A percentile compares a stretch with the other conserved stretches of the same genome.
Evolutionary conservation across 345 rosid species (phyloP).

Genomic region (Conringia planisiliqua): DNA sequence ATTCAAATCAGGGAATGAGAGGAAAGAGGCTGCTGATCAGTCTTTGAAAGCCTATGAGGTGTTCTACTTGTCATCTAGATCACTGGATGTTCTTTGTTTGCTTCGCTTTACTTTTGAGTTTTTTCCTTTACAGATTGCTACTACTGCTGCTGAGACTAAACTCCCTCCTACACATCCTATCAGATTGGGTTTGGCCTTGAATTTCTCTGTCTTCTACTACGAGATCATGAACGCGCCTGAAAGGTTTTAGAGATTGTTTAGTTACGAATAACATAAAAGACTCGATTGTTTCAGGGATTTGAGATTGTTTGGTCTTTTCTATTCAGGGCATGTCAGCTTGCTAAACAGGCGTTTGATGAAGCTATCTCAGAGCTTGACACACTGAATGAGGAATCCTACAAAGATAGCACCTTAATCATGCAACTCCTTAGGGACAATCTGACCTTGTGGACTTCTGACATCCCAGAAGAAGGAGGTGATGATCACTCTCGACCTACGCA

Average conservation of each 20-base stretch:
- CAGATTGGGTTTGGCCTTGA: constrained; percentile 72
- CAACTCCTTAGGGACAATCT: constrained; percentile 75
- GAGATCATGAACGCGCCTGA: constrained; percentile 76
- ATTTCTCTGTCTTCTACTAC: constrained; percentile 73
- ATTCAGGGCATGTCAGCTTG: constrained; percentile 71
- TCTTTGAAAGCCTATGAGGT: constrained; percentile 75
- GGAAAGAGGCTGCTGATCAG: constrained; percentile 56
- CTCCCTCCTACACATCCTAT: constrained; percentile 69
- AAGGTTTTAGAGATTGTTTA: constrained; percentile 40
- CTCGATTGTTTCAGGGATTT: background rate
- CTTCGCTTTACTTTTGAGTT: background rate
- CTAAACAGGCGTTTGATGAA: constrained; percentile 69
- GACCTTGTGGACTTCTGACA: constrained; percentile 72
- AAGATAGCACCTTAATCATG: constrained; percentile 76
- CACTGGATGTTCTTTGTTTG: background rate
- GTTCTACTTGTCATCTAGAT: background rate
- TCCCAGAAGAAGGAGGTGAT: constrained; percentile 67
- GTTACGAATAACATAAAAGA: background rate
- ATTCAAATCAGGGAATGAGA: constrained; percentile 50
- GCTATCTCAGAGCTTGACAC: constrained; percentile 70
- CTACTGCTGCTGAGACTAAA: constrained; percentile 54
- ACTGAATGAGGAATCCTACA: constrained; percentile 68
- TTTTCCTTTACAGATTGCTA: constrained; percentile 47
- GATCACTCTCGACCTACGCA: constrained; percentile 1
- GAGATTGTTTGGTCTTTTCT: background rate